Evolutionary conservation across 192 early-diverging fungal genomes (phyloP), one percentile per base, ranked within the genome.

Genomic region (Diversispora epigaea): DNA sequence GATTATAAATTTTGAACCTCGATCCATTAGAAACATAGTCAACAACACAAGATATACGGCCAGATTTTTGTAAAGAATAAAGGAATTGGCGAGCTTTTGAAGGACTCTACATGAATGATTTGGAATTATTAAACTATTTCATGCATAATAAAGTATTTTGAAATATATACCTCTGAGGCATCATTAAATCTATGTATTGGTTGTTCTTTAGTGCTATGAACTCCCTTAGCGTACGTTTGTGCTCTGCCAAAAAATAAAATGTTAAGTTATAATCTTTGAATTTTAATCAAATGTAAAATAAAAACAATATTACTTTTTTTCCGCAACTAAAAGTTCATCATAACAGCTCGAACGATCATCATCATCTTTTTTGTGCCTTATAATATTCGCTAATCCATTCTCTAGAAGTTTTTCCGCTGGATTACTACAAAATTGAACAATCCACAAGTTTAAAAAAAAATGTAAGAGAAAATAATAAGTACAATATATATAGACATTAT

Each of bases 11-110:
- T 60, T 90, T 88, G 78, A 96, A 90, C 12, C 97, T 91, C 8
- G 91, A 92, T 7, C 93, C 95, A 77, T 87, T 91, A 32, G 88
- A 84, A 39, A 95, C 91, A 75, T 91, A 90, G 8, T 99, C 97
- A 54, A 98, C 94, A 4, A 99, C 87, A 61, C 89, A 95, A n/a
- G 80, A 73, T 15, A 94, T 79, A 41, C 88, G 85, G 25, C 92
- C 93, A n/a, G 84, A 80, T 49, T 95, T 90, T 81, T 96, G 92
- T 77, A 95, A 87, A 69, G 87, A 90, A 12, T 93, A 81, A 52
- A 99, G 80, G 77, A 96, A 95, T 81, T 92, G 90, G 43, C 92
- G 90, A 15, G 97, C 95, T 71, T 95, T 93, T 17, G 87, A 81
- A 39, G 88, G 87, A 68, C 78, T 93, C 80, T 93, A 90, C 11